Percentiles rank a stretch among this genome's conserved stretches.
Conservation (phyloP, 139 green algal species). For the Volvox africanus region DNA sequence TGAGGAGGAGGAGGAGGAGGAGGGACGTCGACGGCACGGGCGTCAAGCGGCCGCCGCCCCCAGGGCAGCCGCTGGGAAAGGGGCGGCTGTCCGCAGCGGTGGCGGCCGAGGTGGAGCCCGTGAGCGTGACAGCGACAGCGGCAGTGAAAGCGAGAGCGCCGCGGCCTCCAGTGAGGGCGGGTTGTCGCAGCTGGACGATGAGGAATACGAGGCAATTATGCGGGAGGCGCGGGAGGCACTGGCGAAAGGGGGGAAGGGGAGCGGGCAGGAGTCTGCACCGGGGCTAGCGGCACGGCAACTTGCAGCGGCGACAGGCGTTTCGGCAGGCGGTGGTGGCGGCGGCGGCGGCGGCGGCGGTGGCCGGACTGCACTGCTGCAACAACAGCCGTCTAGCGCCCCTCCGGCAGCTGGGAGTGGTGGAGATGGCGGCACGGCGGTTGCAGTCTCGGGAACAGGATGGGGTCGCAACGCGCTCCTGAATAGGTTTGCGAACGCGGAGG, state of each 20-base stretch:
- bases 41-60: neutral
- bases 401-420: neutral
- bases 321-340: neutral
- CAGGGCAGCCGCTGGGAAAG: neutral
- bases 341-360: slow-evolving; percentile 1
- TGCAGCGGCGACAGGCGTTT: neutral
- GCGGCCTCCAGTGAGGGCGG: neutral
- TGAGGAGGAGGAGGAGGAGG: neutral
- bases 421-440: neutral
- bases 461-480: slow-evolving; percentile 26
- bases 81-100: neutral
- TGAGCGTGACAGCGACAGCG: neutral
- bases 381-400: neutral
- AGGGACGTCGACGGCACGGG: neutral
- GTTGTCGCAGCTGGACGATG: slow-evolving; percentile 23
- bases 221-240: slow-evolving; percentile 37
- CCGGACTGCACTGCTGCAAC: neutral
- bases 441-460: neutral
- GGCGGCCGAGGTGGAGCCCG: neutral
- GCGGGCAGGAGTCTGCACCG: neutral
- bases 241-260: neutral
- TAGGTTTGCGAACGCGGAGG: slow-evolving; percentile 1
- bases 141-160: neutral
- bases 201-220: slow-evolving; percentile 40
- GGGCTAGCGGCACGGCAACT: neutral